Conservation (phyloP, 2,329 filamentous ascomycete genomes). For the Apiospora marii region DNA sequence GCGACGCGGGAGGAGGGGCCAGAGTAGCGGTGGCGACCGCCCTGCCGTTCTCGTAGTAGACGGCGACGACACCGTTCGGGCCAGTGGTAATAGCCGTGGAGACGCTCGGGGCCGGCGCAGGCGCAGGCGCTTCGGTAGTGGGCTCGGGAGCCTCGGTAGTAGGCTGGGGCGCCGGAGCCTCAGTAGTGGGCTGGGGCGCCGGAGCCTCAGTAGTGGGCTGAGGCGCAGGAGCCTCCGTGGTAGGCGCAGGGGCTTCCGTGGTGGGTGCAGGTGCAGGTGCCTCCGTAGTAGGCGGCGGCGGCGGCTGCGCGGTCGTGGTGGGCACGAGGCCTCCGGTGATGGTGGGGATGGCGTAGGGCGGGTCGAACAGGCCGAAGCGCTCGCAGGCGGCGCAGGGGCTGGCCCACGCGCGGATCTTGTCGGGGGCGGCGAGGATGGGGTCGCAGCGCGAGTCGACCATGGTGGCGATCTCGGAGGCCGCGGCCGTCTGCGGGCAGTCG, state of each 20-base stretch:
- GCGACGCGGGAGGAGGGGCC: slow-evolving; percentile 22
- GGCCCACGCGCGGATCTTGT: slow-evolving; percentile 43
- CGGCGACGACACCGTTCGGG: slow-evolving; percentile 25
- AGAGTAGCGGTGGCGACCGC: slow-evolving; percentile 27
- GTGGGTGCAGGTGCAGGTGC: slow-evolving; percentile 15
- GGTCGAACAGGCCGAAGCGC: slow-evolving; percentile 48
- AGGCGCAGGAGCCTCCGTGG: slow-evolving; percentile 30
- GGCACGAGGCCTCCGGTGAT: slow-evolving; percentile 38
- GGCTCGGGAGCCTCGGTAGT: slow-evolving; percentile 32
- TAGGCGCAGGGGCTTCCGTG: slow-evolving; percentile 29
- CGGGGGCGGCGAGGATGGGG: slow-evolving; percentile 44
- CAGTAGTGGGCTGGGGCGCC: slow-evolving; percentile 28
- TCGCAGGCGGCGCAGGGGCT: slow-evolving; percentile 46
- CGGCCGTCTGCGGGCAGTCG: slow-evolving; percentile 42
- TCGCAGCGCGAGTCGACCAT: slow-evolving; percentile 42
- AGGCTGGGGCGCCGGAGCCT: neutral
- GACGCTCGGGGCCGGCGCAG: slow-evolving; percentile 11
- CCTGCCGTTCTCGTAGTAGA: slow-evolving; percentile 28
- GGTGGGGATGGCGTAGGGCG: slow-evolving; percentile 48
- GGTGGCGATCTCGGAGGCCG: slow-evolving; percentile 40
- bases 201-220: slow-evolving; percentile 27
- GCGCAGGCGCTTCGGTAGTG: slow-evolving; percentile 4
- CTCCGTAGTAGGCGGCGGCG: slow-evolving; percentile 29
- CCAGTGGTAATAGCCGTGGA: slow-evolving; percentile 20
- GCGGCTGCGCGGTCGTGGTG: slow-evolving; percentile 31